Percentiles rank a stretch among this genome's conserved stretches.
phyloP scores from a whole-genome alignment of 352 stramenopile species.

The Pythium brachiatum region DNA sequence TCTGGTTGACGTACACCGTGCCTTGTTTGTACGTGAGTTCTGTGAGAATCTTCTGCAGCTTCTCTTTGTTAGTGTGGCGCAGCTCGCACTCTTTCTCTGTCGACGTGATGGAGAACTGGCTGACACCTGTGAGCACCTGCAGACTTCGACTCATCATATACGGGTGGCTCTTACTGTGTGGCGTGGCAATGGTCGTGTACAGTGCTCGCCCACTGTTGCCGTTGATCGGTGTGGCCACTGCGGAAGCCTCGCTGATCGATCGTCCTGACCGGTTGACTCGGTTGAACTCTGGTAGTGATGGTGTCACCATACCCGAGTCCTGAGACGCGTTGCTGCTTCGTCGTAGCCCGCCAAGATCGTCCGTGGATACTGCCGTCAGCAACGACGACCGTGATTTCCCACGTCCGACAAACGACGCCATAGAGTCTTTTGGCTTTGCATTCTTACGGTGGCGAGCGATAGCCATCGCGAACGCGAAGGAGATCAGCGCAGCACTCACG shows the following conservation, averaged over 20 bases:
- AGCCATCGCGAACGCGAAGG: conserved; percentile 6
- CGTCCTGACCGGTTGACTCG: conserved; percentile 2
- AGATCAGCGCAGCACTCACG: not conserved
- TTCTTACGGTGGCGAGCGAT: conserved; percentile 3
- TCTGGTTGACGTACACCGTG: conserved; percentile 34
- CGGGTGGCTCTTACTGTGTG: conserved; percentile 1
- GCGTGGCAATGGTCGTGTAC: conserved; percentile 20
- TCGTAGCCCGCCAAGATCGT: conserved; percentile 5
- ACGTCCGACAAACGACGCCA: not conserved
- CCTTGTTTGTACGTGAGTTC: conserved; percentile 4
- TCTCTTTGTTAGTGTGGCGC: conserved; percentile 14
- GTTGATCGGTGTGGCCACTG: conserved; percentile 3
- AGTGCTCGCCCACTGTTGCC: conserved; percentile 2
- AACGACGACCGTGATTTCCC: conserved; percentile 9
- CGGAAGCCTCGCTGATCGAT: not conserved
- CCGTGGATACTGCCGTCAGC: conserved; percentile 1
- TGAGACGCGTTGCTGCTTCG: not conserved
- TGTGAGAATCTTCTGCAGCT: conserved; percentile 15
- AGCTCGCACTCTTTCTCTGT: conserved; percentile 7
- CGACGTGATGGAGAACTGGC: conserved; percentile 16
- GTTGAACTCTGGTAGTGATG: conserved; percentile 11
- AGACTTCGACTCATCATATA: conserved; percentile 35
- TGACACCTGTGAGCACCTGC: conserved; percentile 26
- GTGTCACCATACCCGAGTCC: not conserved
- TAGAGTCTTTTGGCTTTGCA: not conserved